Conservation (phyloP, 306 rosid species). For the Delonix regia region DNA sequence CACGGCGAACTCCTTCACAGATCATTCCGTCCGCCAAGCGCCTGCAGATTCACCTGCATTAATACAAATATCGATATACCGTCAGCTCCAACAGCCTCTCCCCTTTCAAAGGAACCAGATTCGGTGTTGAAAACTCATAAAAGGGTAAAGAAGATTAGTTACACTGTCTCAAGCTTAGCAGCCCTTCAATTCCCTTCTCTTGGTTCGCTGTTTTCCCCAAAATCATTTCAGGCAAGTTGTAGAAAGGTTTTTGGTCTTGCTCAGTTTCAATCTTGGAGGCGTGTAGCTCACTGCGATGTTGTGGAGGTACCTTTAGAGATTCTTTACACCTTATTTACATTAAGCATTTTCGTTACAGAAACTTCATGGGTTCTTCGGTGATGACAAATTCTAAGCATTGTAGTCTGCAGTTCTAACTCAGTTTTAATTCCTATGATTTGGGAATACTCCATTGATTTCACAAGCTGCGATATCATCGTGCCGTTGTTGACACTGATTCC, state of each 20-base stretch:
- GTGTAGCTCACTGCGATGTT: conserved; percentile 48
- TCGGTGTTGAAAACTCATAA: neutral
- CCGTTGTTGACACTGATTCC: conserved; percentile 27
- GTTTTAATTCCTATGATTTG: neutral
- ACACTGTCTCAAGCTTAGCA: neutral
- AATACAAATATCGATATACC: neutral
- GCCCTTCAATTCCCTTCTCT: neutral
- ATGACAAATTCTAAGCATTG: neutral
- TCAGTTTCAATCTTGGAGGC: neutral
- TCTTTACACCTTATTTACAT: neutral
- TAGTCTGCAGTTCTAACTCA: neutral
- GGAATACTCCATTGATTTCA: conserved; percentile 12
- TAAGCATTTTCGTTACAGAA: neutral
- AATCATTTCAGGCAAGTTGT: conserved; percentile 3
- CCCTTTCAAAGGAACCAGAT: neutral
- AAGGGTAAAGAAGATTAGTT: neutral
- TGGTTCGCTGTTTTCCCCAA: conserved; percentile 13
- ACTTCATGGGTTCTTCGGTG: conserved; percentile 6
- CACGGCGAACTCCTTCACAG: neutral
- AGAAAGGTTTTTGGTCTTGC: neutral
- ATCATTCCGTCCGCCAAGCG: neutral
- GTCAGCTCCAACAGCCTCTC: neutral
- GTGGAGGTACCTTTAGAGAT: conserved; percentile 45
- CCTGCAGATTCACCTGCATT: neutral
- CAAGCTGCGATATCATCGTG: neutral